Conservation (phyloP, 805 yeast genomes). For the Metschnikowia baotianmanensis region DNA sequence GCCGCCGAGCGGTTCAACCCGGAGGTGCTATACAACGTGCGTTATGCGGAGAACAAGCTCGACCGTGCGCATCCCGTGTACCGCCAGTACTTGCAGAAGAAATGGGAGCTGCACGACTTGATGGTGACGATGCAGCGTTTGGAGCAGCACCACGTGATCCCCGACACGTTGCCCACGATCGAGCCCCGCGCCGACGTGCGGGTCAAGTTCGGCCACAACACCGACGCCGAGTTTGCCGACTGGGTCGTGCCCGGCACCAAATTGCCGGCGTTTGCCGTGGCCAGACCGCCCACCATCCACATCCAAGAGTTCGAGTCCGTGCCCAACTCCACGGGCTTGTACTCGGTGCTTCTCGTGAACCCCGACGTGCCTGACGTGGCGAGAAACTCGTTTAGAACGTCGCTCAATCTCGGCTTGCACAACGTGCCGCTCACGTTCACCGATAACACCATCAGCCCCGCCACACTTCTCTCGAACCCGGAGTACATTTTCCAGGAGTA, state of each 20-base stretch:
- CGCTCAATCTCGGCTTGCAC: constrained; percentile 72
- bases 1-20: constrained; percentile 79
- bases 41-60: constrained; percentile 42
- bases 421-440: constrained; percentile 61
- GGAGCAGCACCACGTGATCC: constrained; percentile 80
- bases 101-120: constrained; percentile 70
- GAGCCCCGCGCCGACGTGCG: constrained; percentile 76
- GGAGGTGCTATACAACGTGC: constrained; percentile 72
- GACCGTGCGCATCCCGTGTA: constrained; percentile 80
- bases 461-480: constrained; percentile 37
- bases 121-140: constrained; percentile 89
- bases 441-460: constrained; percentile 54
- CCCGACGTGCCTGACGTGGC: constrained; percentile 86
- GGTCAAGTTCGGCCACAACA: constrained; percentile 69
- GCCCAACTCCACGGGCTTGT: constrained; percentile 46
- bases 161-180: constrained; percentile 90
- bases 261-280: constrained; percentile 70
- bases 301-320: constrained; percentile 66
- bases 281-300: constrained; percentile 72
- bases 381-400: constrained; percentile 65
- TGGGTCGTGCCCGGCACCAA: constrained; percentile 79
- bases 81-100: constrained; percentile 60
- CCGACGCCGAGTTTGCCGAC: constrained; percentile 50
- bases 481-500: constrained; percentile 49
- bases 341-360: constrained; percentile 79